These are phyloP conservation scores for Darksidea phi DNA, from an alignment of 495 filamentous ascomycete genomes.

Conservation along the genomic window DNA sequence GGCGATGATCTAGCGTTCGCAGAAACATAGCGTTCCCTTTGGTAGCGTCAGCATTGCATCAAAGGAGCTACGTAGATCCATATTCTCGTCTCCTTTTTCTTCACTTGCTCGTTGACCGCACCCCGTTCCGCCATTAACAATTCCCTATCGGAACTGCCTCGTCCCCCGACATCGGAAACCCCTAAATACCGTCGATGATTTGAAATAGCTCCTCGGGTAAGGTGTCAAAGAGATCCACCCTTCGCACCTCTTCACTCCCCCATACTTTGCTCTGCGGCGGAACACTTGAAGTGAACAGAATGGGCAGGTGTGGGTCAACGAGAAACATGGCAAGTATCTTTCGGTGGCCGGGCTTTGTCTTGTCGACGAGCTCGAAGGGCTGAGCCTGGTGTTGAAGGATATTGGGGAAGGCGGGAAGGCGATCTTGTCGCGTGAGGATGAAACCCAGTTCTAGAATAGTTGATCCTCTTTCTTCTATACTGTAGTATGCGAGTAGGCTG, in stretches of 20 bases:
- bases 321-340: slow-evolving; percentile 39
- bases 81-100: no score
- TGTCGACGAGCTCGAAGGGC: slow-evolving; percentile 35
- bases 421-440: slow-evolving; percentile 22
- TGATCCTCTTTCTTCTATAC: background rate
- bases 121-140: no score
- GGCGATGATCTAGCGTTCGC: no score
- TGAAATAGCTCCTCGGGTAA: no score
- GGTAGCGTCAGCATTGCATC: no score
- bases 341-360: slow-evolving; percentile 36
- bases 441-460: slow-evolving; percentile 2
- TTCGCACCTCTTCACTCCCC: slow-evolving; percentile 1
- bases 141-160: no score
- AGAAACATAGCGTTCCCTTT: no score
- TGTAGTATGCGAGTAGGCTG: background rate
- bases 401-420: slow-evolving; percentile 38
- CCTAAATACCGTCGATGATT: no score
- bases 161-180: no score
- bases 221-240: no score
- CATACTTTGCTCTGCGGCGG: slow-evolving; percentile 34
- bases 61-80: no score
- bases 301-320: slow-evolving; percentile 36
- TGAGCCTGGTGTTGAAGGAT: slow-evolving; percentile 37
- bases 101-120: no score
- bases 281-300: slow-evolving; percentile 26